Conservation (phyloP, 2,329 filamentous ascomycete species). For the Colletotrichum echinochloae region DNA sequence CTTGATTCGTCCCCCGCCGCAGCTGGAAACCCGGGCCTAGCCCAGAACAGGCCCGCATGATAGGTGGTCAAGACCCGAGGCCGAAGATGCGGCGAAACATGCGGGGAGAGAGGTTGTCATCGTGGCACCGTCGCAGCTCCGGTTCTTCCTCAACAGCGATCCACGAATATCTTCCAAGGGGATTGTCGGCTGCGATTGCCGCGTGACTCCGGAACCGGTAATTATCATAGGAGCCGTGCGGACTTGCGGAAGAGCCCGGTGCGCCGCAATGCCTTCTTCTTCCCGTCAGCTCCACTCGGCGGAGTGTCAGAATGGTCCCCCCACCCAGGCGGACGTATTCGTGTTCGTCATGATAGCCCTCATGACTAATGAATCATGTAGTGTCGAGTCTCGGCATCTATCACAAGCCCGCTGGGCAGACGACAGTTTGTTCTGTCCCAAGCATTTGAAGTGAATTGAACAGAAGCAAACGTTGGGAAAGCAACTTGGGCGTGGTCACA, state of each 20-base stretch:
- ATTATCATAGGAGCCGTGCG: constrained; percentile 30
- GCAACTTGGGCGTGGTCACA: not conserved
- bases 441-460: not conserved
- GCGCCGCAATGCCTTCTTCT: constrained; percentile 1
- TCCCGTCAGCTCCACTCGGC: constrained; percentile 3
- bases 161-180: not conserved
- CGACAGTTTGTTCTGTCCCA: not conserved
- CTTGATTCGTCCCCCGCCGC: not conserved
- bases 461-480: not conserved
- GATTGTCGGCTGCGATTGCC: constrained; percentile 9
- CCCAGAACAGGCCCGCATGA: not conserved
- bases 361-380: constrained; percentile 8
- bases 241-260: constrained; percentile 25
- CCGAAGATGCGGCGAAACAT: constrained; percentile 19
- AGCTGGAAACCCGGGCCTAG: not conserved
- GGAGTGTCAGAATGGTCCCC: constrained; percentile 10
- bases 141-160: not conserved
- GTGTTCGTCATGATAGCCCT: constrained; percentile 18
- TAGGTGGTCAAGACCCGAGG: constrained; percentile 21
- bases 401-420: not conserved
- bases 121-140: constrained; percentile 9
- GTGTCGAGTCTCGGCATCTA: not conserved
- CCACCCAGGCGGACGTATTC: constrained; percentile 18
- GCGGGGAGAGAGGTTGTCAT: constrained; percentile 4
- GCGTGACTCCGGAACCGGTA: constrained; percentile 8